Conservation (phyloP, 2,329 filamentous ascomycete genomes). For the Ophiocordyceps camponoti-floridani region DNA sequence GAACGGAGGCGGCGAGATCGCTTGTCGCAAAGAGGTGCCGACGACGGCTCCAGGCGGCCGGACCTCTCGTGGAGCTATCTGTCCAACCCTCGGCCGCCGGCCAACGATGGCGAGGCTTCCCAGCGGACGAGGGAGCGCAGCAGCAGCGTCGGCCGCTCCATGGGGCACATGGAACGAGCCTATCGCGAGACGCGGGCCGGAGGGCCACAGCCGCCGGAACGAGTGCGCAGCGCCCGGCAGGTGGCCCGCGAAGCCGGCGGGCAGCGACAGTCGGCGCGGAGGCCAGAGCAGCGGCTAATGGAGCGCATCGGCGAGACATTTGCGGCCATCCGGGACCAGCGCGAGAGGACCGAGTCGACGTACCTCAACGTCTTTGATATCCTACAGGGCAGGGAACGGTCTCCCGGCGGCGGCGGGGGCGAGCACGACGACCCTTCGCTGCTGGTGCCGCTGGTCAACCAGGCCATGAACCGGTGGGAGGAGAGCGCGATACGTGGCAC, state of each 20-base stretch:
- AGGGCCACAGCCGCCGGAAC: constrained; percentile 8
- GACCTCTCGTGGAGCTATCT: constrained; percentile 7
- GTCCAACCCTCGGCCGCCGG: constrained; percentile 4
- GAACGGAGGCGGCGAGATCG: constrained; percentile 33
- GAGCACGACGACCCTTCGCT: constrained; percentile 18
- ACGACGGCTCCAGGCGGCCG: constrained; percentile 6
- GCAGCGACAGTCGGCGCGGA: constrained; percentile 2
- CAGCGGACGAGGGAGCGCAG: constrained; percentile 15
- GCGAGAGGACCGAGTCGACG: constrained; percentile 16
- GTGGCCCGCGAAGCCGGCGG: constrained; percentile 10
- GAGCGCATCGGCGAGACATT: constrained; percentile 18
- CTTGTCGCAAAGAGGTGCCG: constrained; percentile 7
- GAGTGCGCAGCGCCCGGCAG: constrained; percentile 16
- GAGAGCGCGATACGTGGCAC: constrained; percentile 17
- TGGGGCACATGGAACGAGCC: constrained; percentile 19
- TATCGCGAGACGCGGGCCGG: constrained; percentile 18
- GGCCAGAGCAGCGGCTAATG: constrained; percentile 14
- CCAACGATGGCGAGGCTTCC: constrained; percentile 7
- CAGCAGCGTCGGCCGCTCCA: constrained; percentile 17
- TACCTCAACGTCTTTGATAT: constrained; percentile 20
- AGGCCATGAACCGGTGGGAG: constrained; percentile 18
- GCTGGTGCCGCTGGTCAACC: constrained; percentile 18
- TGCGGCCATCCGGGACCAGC: constrained; percentile 16
- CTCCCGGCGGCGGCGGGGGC: constrained; percentile 8
- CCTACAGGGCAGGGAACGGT: constrained; percentile 15